These are phyloP conservation scores for Phoma sp. DNA, from an alignment of 2,329 filamentous ascomycete genomes.

Conservation along the genomic window DNA sequence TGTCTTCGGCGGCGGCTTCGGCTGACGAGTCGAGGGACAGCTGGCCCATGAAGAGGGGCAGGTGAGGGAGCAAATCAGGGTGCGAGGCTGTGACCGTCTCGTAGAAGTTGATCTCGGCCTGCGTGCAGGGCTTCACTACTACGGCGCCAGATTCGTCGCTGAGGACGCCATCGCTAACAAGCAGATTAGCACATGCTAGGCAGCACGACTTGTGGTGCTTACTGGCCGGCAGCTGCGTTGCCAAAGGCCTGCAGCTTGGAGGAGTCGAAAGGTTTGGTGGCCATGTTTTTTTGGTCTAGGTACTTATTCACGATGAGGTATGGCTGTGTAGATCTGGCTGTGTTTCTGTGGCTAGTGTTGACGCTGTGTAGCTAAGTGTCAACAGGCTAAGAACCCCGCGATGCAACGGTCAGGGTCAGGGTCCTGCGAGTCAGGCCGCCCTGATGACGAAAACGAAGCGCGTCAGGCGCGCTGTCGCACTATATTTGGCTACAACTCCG, in stretches of 20 bases:
- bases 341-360: constrained; percentile 17
- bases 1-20: constrained; percentile 26
- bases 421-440: constrained; percentile 27
- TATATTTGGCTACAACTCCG: too few relatives aligned
- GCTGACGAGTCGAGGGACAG: constrained; percentile 61
- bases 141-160: constrained; percentile 82
- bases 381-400: constrained; percentile 14
- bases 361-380: constrained; percentile 1
- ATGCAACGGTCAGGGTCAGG: constrained; percentile 24
- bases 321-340: constrained; percentile 8
- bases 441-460: constrained; percentile 2
- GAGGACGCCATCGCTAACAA: constrained; percentile 81
- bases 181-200: constrained; percentile 14
- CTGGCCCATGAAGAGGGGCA: constrained; percentile 85
- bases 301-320: not conserved
- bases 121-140: constrained; percentile 92
- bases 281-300: constrained; percentile 34
- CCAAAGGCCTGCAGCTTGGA: constrained; percentile 72
- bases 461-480: constrained; percentile 1
- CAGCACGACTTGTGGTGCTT: constrained; percentile 51
- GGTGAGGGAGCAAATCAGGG: constrained; percentile 75
- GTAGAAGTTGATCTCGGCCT: constrained; percentile 88
- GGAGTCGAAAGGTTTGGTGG: constrained; percentile 59
- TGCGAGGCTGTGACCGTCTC: constrained; percentile 70
- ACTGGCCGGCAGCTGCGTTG: constrained; percentile 85